phyloP scores from a whole-genome alignment of 2,329 filamentous ascomycete genomes.

The Colletotrichum horii region DNA sequence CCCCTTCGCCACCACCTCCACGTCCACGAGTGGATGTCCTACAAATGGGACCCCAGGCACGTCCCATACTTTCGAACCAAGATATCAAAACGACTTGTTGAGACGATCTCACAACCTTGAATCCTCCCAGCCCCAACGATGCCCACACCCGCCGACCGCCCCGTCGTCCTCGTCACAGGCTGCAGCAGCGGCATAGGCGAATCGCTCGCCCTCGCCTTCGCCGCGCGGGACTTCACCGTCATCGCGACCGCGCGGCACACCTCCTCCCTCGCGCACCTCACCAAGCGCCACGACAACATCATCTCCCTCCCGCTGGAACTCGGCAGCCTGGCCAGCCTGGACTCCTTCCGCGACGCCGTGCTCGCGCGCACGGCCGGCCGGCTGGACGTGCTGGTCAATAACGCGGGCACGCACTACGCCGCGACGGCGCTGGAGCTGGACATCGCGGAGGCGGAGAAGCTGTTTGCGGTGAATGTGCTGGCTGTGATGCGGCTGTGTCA shows the following conservation, averaged over 20 bases:
- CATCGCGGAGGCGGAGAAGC: neutral
- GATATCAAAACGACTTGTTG: neutral
- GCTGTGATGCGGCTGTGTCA: neutral
- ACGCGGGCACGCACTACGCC: neutral
- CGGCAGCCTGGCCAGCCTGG: neutral
- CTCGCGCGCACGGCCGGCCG: neutral
- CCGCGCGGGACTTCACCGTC: slow-evolving; percentile 12
- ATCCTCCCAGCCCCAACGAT: neutral
- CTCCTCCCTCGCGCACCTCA: slow-evolving; percentile 15
- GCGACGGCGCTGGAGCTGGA: neutral
- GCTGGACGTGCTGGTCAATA: neutral
- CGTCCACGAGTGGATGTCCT: neutral
- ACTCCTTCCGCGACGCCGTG: neutral
- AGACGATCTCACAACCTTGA: neutral
- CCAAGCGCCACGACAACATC: slow-evolving; percentile 17
- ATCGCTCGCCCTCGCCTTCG: slow-evolving; percentile 10
- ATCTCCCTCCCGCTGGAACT: slow-evolving; percentile 16
- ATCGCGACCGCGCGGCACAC: slow-evolving; percentile 18
- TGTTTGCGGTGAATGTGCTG: neutral
- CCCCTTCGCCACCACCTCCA: neutral
- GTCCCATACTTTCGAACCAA: neutral
- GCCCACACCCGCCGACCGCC: neutral
- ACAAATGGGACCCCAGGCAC: neutral
- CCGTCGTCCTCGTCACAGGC: slow-evolving; percentile 11
- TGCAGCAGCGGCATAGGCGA: slow-evolving; percentile 23